Conservation (phyloP, 2,329 filamentous ascomycete species). For the Pseudogymnoascus sp. region DNA sequence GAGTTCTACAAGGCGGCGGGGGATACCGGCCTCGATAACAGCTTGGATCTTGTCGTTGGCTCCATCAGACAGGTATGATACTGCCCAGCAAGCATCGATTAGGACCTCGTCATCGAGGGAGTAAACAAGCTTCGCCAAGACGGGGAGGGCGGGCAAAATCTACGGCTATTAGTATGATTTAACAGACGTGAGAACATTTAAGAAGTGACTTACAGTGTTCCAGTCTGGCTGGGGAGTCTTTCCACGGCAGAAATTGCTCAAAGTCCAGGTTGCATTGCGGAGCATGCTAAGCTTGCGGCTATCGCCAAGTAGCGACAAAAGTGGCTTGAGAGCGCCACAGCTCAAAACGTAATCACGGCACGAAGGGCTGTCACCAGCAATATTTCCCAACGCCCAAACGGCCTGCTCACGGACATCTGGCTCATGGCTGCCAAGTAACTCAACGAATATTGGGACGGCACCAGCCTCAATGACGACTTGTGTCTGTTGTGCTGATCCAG, state of each 20-base stretch:
- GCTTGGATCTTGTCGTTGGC: slow-evolving; percentile 99
- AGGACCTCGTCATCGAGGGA: slow-evolving; percentile 96
- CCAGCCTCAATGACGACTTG: slow-evolving; percentile 98
- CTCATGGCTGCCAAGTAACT: slow-evolving; percentile 89
- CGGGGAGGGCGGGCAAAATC: slow-evolving; percentile 91
- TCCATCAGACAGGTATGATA: slow-evolving; percentile 95
- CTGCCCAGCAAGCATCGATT: slow-evolving; percentile 99
- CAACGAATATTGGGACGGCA: slow-evolving; percentile 96
- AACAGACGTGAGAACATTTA: slow-evolving; percentile 9
- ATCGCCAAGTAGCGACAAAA: slow-evolving; percentile 84
- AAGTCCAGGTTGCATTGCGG: slow-evolving; percentile 94
- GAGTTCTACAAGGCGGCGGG: slow-evolving; percentile 89
- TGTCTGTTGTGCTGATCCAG: slow-evolving; percentile 91
- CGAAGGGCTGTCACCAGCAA: slow-evolving; percentile 93
- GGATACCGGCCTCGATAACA: slow-evolving; percentile 96
- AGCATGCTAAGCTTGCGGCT: slow-evolving; percentile 99
- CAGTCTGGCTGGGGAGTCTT: slow-evolving; percentile 99
- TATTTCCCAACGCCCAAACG: slow-evolving; percentile 97
- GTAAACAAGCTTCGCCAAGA: slow-evolving; percentile 95
- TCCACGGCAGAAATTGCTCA: slow-evolving; percentile 99
- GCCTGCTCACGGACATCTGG: slow-evolving; percentile 97
- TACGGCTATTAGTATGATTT: slow-evolving; percentile 34
- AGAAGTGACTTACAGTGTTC: slow-evolving; percentile 66
- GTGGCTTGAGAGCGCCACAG: slow-evolving; percentile 81
- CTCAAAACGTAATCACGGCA: slow-evolving; percentile 95